Conservation (phyloP, 176 grass and related monocot genomes). For the Musa schizocarpa region DNA sequence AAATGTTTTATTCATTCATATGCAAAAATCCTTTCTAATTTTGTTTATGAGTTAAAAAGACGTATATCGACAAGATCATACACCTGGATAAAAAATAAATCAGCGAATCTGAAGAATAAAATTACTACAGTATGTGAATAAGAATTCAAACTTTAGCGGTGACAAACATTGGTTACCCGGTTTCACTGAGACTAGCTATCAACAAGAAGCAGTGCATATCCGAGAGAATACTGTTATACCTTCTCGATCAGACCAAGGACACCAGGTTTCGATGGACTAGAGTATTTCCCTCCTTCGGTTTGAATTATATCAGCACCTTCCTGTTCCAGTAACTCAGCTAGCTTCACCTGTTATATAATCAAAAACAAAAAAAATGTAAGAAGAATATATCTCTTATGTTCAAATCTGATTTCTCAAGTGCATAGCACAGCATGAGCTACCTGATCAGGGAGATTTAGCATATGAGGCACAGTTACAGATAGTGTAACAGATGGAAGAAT, state of each 20-base stretch:
- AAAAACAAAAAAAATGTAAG: neutral
- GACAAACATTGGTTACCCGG: no score
- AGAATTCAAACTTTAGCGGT: no score
- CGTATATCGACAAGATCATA: no score
- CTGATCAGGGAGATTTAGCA: constrained; percentile 81
- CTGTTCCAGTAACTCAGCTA: constrained; percentile 79
- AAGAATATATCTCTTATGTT: neutral
- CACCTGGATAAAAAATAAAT: no score
- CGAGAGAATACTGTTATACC: constrained; percentile 16
- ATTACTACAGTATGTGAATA: constrained; percentile 1
- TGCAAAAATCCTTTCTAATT: no score
- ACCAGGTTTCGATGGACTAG: constrained; percentile 64
- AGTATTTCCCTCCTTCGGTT: constrained; percentile 86
- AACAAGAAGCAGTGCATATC: no score
- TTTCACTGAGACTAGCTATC: no score
- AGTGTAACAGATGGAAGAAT: constrained; percentile 73
- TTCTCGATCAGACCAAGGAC: constrained; percentile 90
- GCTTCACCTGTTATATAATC: constrained; percentile 40
- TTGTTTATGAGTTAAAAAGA: no score
- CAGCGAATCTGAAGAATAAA: neutral
- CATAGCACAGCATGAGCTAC: constrained; percentile 26
- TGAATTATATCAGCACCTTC: constrained; percentile 88
- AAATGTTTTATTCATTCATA: no score
- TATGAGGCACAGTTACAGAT: constrained; percentile 91
- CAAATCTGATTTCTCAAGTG: neutral